phyloP scores from a whole-genome alignment of 2,329 filamentous ascomycete species.

The Leptographium galeiforme region DNA sequence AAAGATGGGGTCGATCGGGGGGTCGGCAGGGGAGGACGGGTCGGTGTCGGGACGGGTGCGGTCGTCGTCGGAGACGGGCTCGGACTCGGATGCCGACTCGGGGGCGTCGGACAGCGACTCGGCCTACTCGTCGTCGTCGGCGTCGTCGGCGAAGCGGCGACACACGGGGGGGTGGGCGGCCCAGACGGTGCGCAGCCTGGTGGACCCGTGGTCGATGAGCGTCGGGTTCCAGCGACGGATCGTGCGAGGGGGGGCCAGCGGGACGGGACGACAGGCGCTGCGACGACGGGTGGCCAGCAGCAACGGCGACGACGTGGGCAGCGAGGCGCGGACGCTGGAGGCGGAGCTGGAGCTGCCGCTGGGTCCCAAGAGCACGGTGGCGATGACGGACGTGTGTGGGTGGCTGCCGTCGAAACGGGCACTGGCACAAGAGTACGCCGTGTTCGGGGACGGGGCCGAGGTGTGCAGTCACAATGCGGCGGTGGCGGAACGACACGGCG shows the following conservation, averaged over 20 bases:
- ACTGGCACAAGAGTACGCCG: conserved; percentile 66
- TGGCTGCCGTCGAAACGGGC: conserved; percentile 66
- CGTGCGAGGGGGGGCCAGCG: conserved; percentile 34
- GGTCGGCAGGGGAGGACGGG: conserved; percentile 25
- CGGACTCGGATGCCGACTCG: conserved; percentile 18
- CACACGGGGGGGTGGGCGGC: background rate
- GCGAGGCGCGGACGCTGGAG: conserved; percentile 5
- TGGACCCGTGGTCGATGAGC: conserved; percentile 10
- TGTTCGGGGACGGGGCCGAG: conserved; percentile 70
- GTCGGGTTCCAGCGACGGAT: conserved; percentile 39
- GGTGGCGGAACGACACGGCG: conserved; percentile 59
- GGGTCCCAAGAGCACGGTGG: conserved; percentile 53
- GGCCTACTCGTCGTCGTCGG: conserved; percentile 15
- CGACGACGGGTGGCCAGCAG: conserved; percentile 10
- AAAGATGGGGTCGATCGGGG: background rate
- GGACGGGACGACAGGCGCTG: background rate
- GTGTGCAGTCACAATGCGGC: conserved; percentile 75
- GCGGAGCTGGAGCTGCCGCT: conserved; percentile 5
- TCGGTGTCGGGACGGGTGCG: background rate
- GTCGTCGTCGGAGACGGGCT: conserved; percentile 15
- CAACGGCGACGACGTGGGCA: conserved; percentile 13
- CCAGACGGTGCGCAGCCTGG: conserved; percentile 1
- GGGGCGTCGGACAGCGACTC: conserved; percentile 25
- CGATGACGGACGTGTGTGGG: conserved; percentile 55
- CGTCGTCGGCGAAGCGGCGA: background rate